phyloP scores from a whole-genome alignment of 1,139 yeast species.

The Blastobotrys serpentis region DNA sequence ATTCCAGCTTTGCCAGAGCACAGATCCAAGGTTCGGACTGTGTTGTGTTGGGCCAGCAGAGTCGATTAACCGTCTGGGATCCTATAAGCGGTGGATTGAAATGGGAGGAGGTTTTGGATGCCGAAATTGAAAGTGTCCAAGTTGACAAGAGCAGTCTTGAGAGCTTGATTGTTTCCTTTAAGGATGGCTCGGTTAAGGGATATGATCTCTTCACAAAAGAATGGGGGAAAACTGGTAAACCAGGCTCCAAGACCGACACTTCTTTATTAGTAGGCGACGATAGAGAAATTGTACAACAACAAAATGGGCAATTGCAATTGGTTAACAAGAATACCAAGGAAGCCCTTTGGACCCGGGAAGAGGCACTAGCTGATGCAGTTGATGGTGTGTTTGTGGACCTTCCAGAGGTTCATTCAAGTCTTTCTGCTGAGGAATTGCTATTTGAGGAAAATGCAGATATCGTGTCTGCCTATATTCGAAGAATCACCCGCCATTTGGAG shows the following conservation, averaged over 20 bases:
- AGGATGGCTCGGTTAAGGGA: constrained; percentile 5
- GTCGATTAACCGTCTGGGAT: constrained; percentile 7
- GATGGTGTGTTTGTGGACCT: constrained; percentile 45
- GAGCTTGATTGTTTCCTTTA: background rate
- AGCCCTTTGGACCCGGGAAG: constrained; percentile 49
- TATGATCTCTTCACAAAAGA: constrained; percentile 1
- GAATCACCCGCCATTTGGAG: constrained; percentile 44
- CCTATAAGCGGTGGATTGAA: constrained; percentile 14
- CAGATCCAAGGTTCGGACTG: background rate
- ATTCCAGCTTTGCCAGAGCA: constrained; percentile 2
- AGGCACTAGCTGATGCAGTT: constrained; percentile 44
- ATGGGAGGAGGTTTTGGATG: constrained; percentile 12
- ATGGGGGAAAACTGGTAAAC: background rate
- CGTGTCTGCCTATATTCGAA: constrained; percentile 44
- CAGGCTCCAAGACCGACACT: background rate
- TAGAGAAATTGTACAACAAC: constrained; percentile 17
- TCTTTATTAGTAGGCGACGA: background rate
- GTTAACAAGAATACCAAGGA: constrained; percentile 7
- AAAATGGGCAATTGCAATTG: constrained; percentile 20
- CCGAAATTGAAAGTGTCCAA: constrained; percentile 11
- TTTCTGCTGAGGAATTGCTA: constrained; percentile 41
- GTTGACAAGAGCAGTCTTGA: background rate
- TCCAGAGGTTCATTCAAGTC: constrained; percentile 36
- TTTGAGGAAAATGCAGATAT: constrained; percentile 43
- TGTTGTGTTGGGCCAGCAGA: constrained; percentile 6